A percentile compares a stretch with the other conserved stretches of the same genome.
phyloP scores from a whole-genome alignment of 2,329 filamentous ascomycete species.

The Epichloe typhina region DNA sequence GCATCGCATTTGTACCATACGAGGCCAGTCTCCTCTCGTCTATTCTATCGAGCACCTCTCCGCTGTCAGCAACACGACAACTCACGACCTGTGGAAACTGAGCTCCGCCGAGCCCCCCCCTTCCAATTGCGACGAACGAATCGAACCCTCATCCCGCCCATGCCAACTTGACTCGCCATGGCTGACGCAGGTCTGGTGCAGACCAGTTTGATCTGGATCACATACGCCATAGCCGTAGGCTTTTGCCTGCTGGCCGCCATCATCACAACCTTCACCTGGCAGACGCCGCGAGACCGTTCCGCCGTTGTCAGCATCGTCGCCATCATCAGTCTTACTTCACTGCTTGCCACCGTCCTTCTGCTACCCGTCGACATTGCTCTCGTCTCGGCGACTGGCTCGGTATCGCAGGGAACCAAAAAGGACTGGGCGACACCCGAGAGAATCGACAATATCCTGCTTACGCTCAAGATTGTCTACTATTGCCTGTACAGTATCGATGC shows the following conservation, averaged over 20 bases:
- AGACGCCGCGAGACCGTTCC: constrained; percentile 76
- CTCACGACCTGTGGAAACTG: not conserved
- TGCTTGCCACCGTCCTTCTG: constrained; percentile 84
- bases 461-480: constrained; percentile 85
- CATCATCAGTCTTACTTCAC: constrained; percentile 72
- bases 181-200: constrained; percentile 54
- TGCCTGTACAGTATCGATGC: constrained; percentile 84
- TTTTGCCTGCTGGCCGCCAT: constrained; percentile 65
- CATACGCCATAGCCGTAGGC: constrained; percentile 72
- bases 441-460: constrained; percentile 64
- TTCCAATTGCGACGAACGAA: not conserved
- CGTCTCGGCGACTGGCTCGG: constrained; percentile 73
- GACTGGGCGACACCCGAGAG: constrained; percentile 82
- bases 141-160: not conserved
- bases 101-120: not conserved
- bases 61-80: too few relatives aligned
- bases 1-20: not conserved
- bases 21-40: not conserved
- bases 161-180: constrained; percentile 15
- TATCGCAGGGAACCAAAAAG: constrained; percentile 75
- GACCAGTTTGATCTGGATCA: constrained; percentile 85
- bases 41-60: not conserved
- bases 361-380: constrained; percentile 92
- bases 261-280: constrained; percentile 84
- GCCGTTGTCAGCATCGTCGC: constrained; percentile 70